phyloP scores from a whole-genome alignment of 805 yeast species.

The Candida hungchunana region DNA sequence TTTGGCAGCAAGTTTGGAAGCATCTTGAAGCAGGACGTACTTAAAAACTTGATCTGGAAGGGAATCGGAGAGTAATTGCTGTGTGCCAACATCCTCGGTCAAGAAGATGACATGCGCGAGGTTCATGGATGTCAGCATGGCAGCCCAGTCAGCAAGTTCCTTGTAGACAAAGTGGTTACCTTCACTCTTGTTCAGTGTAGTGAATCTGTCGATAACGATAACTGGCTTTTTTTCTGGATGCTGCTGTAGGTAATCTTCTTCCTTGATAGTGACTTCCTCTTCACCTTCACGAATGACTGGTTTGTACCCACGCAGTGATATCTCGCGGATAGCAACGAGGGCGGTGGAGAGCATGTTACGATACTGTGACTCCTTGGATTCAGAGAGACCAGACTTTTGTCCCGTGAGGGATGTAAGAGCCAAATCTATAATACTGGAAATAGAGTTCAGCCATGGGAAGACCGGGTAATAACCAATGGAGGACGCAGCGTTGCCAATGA shows the following conservation, averaged over 20 bases:
- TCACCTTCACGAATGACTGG: slow-evolving; percentile 30
- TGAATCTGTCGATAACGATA: slow-evolving; percentile 73
- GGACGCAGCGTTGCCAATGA: slow-evolving; percentile 62
- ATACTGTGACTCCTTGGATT: slow-evolving; percentile 74
- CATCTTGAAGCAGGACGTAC: slow-evolving; percentile 72
- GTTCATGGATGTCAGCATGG: slow-evolving; percentile 67
- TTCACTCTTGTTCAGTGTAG: slow-evolving; percentile 50
- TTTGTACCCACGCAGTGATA: slow-evolving; percentile 47
- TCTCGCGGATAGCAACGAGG: slow-evolving; percentile 65
- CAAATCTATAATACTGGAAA: slow-evolving; percentile 76
- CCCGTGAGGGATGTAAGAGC: slow-evolving; percentile 90
- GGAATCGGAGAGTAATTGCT: slow-evolving; percentile 61
- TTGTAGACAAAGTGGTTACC: slow-evolving; percentile 63
- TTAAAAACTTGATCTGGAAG: slow-evolving; percentile 88
- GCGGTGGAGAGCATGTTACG: slow-evolving; percentile 75
- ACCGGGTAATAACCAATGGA: slow-evolving; percentile 91
- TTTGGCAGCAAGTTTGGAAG: slow-evolving; percentile 64
- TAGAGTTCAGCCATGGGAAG: slow-evolving; percentile 85
- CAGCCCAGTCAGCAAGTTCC: slow-evolving; percentile 86
- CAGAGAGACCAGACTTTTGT: slow-evolving; percentile 86
- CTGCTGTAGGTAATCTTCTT: slow-evolving; percentile 78
- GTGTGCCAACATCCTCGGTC: slow-evolving; percentile 79
- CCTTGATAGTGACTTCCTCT: slow-evolving; percentile 42
- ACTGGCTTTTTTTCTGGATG: slow-evolving; percentile 86
- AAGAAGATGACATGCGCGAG: slow-evolving; percentile 86